phyloP scores from a whole-genome alignment of 345 rosid species.

The Populus euphratica region DNA sequence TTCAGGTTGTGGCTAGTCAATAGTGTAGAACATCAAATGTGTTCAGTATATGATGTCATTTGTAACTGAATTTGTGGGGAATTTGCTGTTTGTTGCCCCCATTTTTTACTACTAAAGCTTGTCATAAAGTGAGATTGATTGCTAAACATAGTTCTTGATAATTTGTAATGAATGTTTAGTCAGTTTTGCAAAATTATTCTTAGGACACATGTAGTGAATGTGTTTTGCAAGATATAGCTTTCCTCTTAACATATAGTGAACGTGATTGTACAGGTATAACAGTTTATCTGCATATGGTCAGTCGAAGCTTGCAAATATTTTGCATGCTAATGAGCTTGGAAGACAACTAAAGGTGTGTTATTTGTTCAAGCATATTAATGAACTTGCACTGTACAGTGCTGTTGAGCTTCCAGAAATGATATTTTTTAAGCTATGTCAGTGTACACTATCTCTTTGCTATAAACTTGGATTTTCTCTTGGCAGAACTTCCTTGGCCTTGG shows the following conservation, averaged over 20 bases:
- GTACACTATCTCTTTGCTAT: too few species aligned
- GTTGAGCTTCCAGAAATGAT: too few species aligned
- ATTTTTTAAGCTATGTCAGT: too few species aligned
- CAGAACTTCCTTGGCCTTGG: too few species aligned
- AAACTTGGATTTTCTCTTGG: too few species aligned
- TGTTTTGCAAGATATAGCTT: constrained; percentile 9
- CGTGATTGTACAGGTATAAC: not conserved
- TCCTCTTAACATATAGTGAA: not conserved
- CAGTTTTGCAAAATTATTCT: too few species aligned
- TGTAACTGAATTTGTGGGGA: not conserved
- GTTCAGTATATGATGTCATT: not conserved
- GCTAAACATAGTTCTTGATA: not conserved
- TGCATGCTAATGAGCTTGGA: constrained; percentile 39
- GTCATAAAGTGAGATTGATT: not conserved
- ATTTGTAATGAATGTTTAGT: not conserved
- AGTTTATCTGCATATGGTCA: constrained; percentile 28
- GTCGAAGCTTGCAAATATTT: constrained; percentile 40
- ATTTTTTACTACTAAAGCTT: not conserved
- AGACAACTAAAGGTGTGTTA: constrained; percentile 30
- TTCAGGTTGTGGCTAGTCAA: too few species aligned
- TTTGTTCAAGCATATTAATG: not conserved
- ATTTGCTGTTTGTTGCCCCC: not conserved
- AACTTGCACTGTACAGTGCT: not conserved
- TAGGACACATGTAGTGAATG: too few species aligned
- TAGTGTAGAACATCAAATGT: too few species aligned